Evolutionary conservation across 139 green algal species (phyloP), one percentile per base, ranked within the genome.

Genomic region (Chlorella sp.): DNA sequence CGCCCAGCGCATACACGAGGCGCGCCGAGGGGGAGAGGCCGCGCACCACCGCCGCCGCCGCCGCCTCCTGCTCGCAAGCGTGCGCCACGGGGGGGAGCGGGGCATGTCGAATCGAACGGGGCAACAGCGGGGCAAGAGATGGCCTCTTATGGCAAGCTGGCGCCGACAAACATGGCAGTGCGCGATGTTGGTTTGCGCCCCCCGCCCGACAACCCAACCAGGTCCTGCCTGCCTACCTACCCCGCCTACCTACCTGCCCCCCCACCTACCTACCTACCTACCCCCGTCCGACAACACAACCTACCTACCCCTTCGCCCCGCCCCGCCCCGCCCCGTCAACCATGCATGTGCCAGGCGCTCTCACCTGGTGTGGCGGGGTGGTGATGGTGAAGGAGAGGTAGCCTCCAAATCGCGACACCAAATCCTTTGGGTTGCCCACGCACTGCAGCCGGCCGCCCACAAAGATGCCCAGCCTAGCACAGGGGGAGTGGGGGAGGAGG

Each of bases 341-440:
- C 36, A 53, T 81, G 77, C 39, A 34, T 28, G 22, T 37, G 39
- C 79, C 40, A 5, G 11, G 36, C 36, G 2, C 61, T 12, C n/a
- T 0, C 83, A 88, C 95, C 85, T 97, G 88, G 12, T 91, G 81
- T 0, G 71, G 83, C 24, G 93, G 87, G 24, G 96, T 97, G 9
- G 92, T 97, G 90, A 98, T 89, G 34, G 95, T 96, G 92, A 99
- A 98, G 37, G 92, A 88, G 36, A 94, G 91, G 85, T 94, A 96
- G n/a, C 85, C 90, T 37, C 96, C 96, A 87, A 95, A 97, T 37
- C 96, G 92, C 22, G 93, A 83, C 9, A 96, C 97, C 86, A 99
- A 93, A 91, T 97, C 92, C 83, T 96, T 94, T 37, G 97, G 97
- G 86, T 95, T 95, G 76, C 96, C 97, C 66, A 99, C 93, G 91